Conservation (phyloP, 2,329 filamentous ascomycete species). For the Aspergillus viridinutans region DNA sequence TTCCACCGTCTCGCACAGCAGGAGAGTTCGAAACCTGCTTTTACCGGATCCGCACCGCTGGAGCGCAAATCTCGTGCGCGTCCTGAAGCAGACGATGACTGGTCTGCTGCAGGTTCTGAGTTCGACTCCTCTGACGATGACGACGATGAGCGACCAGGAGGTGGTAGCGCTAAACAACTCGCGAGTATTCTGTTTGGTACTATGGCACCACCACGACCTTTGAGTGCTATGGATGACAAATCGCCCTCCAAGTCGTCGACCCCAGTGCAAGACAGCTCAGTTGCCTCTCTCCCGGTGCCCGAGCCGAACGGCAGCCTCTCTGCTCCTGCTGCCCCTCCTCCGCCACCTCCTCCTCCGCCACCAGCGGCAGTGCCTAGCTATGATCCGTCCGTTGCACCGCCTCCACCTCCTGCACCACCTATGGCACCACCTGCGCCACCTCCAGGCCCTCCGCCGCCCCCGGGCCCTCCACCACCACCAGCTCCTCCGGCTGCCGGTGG, state of each 20-base stretch:
- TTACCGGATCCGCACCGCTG: slow-evolving; percentile 47
- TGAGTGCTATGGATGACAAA: slow-evolving; percentile 77
- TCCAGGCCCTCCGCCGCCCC: slow-evolving; percentile 39
- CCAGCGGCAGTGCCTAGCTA: slow-evolving; percentile 13
- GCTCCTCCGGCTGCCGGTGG: slow-evolving; percentile 39
- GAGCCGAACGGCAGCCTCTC: slow-evolving; percentile 19
- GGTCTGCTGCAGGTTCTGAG: slow-evolving; percentile 74
- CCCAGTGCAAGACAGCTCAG: slow-evolving; percentile 40
- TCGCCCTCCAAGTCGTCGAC: slow-evolving; percentile 45
- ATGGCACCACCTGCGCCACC: slow-evolving; percentile 33
- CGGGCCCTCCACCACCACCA: slow-evolving; percentile 28
- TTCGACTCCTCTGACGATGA: slow-evolving; percentile 67
- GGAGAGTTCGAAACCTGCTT: slow-evolving; percentile 47
- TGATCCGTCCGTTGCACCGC: slow-evolving; percentile 24
- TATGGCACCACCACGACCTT: slow-evolving; percentile 86
- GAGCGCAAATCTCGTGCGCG: slow-evolving; percentile 51
- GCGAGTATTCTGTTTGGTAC: slow-evolving; percentile 95
- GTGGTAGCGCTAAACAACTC: slow-evolving; percentile 81
- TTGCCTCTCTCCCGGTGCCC: slow-evolving; percentile 33
- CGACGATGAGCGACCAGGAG: slow-evolving; percentile 73
- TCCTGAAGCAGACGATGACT: slow-evolving; percentile 67
- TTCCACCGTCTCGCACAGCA: slow-evolving; percentile 82
- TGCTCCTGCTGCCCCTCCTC: slow-evolving; percentile 24
- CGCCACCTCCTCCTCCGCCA: slow-evolving; percentile 34
- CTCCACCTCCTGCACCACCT: slow-evolving; percentile 26